phyloP scores from a whole-genome alignment of 2,329 filamentous ascomycete species.

The Xenosphaeropsis pyriputrescens region DNA sequence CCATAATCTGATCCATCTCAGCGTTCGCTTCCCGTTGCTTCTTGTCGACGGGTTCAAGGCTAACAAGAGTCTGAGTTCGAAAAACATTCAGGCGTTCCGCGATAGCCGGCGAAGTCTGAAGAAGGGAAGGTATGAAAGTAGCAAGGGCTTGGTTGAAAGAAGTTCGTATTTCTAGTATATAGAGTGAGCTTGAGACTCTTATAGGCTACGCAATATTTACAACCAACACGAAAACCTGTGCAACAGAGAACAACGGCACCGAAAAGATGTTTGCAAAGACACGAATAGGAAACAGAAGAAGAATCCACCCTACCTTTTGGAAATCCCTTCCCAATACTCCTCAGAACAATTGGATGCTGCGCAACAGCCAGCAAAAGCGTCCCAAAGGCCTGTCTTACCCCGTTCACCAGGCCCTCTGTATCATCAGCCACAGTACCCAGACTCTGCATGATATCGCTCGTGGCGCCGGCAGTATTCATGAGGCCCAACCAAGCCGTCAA shows the following conservation, averaged over 20 bases:
- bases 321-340: conserved; percentile 33
- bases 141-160: conserved; percentile 33
- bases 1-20: conserved; percentile 41
- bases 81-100: conserved; percentile 37
- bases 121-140: conserved; percentile 38
- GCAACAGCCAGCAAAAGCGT: conserved; percentile 46
- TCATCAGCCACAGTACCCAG: conserved; percentile 19
- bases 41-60: conserved; percentile 37
- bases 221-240: too few species aligned
- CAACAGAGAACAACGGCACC: too few species aligned
- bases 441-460: conserved; percentile 25
- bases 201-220: too few species aligned
- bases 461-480: conserved; percentile 33
- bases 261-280: too few species aligned
- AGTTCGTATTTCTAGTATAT: conserved; percentile 26
- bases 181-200: too few species aligned
- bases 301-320: conserved; percentile 29
- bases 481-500: conserved; percentile 44
- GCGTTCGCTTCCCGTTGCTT: conserved; percentile 32
- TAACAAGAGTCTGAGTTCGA: conserved; percentile 37
- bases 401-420: too few species aligned
- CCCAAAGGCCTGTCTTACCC: conserved; percentile 40
- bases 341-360: conserved; percentile 41
- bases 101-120: conserved; percentile 38
- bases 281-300: too few species aligned